Conservation (phyloP, 805 yeast genomes). For the Kodamaea nitidulidarum region DNA sequence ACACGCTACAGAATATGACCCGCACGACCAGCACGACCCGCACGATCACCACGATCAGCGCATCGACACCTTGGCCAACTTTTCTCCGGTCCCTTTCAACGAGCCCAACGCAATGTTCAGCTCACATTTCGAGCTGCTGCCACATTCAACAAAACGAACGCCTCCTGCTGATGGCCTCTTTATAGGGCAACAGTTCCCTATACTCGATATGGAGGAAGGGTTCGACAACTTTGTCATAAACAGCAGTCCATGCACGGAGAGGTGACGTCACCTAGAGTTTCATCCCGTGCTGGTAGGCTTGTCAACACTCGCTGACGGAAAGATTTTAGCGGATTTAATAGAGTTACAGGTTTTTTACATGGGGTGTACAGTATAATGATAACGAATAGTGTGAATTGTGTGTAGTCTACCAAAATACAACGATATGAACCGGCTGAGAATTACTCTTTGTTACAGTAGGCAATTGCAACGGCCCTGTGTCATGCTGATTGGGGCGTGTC, state of each 20-base stretch:
- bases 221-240: slow-evolving; percentile 1
- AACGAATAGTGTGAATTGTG: background rate
- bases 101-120: slow-evolving; percentile 1
- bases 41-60: background rate
- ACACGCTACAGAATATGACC: slow-evolving; percentile 1
- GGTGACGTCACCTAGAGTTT: too few species aligned
- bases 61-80: background rate
- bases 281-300: too few species aligned
- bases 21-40: background rate
- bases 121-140: slow-evolving; percentile 2
- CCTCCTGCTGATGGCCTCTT: background rate
- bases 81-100: background rate
- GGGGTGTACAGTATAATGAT: background rate
- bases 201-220: slow-evolving; percentile 1
- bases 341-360: too few species aligned
- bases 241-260: slow-evolving; percentile 1
- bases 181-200: slow-evolving; percentile 1
- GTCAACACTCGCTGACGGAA: too few species aligned
- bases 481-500: too few species aligned
- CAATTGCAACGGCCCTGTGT: too few species aligned
- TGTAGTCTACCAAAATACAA: too few species aligned
- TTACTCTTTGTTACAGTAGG: too few species aligned
- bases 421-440: too few species aligned
- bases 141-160: background rate
- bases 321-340: too few species aligned